Base-by-base conservation (phyloP, 495 filamentous ascomycete genomes). In the Lasiosphaeria hispida region DNA sequence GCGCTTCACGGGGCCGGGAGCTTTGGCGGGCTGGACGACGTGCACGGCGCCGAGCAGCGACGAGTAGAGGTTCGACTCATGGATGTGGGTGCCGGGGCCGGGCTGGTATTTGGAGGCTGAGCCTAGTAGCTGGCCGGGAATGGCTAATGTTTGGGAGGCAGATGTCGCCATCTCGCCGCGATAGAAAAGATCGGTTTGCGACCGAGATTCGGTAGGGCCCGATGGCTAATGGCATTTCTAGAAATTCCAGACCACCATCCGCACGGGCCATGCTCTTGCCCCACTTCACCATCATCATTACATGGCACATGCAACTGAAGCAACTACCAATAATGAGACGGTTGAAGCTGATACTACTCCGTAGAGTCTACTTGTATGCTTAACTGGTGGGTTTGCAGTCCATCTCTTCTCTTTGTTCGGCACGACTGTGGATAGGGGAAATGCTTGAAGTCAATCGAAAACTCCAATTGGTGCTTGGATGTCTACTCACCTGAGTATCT, bases 31-130 rank as follows among this genome's bases (percentile, higher is more conserved):
- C 48, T 72, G 68, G 18, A 68, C 68, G 60, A 86, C 77, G 49
- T 78, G 72, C 43, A 88, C 75, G 19, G 81, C 77, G 54, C 83
- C 79, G 42, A 95, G 80, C 34, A 83, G 75, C 45, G 91, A 94
- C 57, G 91, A 86, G 74, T 86, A 86, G 63, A 95, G 78, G 50
- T 85, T 79, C 55, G 82, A 72, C 57, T 84, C 71, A 69, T 91
- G 79, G 63, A 93, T 78, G 71, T 96, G 90, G 2, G 89, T 95
- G 44, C 93, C 93, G 1, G 89, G 78, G 9, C 93, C 92, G 44
- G 89, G 81, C 43, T 72, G 64, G 71, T 86, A 91, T 56, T 80
- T 77, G 34, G 83, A 72, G 15, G 79, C 69, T 10, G 88, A 72
- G 15, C 87, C 92, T 17, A 97, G 83, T 48, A 83, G 77, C 72